phyloP scores from a whole-genome alignment of 768 basidiomycete species.

The Tricholomella constricta region DNA sequence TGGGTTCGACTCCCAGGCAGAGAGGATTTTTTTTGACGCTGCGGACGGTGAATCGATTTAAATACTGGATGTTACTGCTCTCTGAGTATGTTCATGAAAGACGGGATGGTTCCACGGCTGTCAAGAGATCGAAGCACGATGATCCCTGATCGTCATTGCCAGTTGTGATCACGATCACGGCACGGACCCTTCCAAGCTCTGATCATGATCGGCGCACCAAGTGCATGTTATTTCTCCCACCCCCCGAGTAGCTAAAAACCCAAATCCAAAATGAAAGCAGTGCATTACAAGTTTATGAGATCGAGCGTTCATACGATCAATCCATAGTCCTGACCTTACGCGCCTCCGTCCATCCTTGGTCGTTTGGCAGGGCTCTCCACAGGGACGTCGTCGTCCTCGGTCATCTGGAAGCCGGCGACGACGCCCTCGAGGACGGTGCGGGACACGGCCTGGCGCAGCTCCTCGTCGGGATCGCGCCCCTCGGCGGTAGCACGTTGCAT shows the following conservation, averaged over 20 bases:
- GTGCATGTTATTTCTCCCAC: background rate
- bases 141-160: slow-evolving; percentile 12
- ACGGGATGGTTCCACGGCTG: background rate
- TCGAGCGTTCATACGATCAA: no score
- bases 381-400: slow-evolving; percentile 25
- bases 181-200: slow-evolving; percentile 25
- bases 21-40: no score
- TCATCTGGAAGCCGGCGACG: slow-evolving; percentile 58
- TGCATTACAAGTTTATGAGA: no score
- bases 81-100: no score
- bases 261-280: no score
- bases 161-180: slow-evolving; percentile 21
- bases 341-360: slow-evolving; percentile 26
- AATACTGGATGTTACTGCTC: no score
- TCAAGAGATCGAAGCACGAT: background rate
- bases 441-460: slow-evolving; percentile 63
- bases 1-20: no score
- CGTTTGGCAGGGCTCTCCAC: slow-evolving; percentile 37
- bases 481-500: slow-evolving; percentile 55
- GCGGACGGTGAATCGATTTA: no score
- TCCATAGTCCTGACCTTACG: background rate
- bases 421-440: slow-evolving; percentile 70
- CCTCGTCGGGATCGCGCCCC: slow-evolving; percentile 68
- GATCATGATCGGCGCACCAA: slow-evolving; percentile 38
- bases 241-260: background rate